Evolutionary conservation across 106 monocot genomes (phyloP).

Genomic region (Dendrobium catenatum): DNA sequence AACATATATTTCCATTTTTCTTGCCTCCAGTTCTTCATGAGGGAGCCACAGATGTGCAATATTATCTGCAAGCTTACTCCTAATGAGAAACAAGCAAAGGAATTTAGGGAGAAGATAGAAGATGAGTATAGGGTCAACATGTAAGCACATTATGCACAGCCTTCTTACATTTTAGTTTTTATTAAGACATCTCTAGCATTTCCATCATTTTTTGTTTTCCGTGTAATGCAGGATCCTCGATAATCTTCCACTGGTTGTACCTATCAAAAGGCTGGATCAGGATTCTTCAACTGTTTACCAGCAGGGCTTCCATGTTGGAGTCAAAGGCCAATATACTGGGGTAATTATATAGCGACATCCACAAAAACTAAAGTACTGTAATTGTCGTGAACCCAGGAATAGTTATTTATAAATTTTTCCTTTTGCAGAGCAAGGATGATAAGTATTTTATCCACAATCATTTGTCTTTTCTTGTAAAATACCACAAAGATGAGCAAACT

Average conservation of each 20-base stretch:
- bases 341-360: conserved; percentile 28
- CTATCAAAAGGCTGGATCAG: conserved; percentile 54
- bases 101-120: conserved; percentile 87
- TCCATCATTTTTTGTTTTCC: background rate
- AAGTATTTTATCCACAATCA: conserved; percentile 86
- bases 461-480: conserved; percentile 86
- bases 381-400: background rate
- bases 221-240: conserved; percentile 80
- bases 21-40: conserved; percentile 79
- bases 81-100: conserved; percentile 54
- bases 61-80: conserved; percentile 70
- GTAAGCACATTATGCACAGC: conserved; percentile 21
- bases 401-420: background rate
- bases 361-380: background rate
- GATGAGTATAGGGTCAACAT: conserved; percentile 94
- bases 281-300: conserved; percentile 57
- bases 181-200: background rate
- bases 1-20: background rate
- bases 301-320: conserved; percentile 74
- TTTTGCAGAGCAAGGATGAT: conserved; percentile 73
- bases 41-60: conserved; percentile 74
- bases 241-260: conserved; percentile 91
- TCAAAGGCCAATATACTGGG: conserved; percentile 62
- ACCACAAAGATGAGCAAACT: conserved; percentile 64
- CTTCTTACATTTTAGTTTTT: conserved; percentile 5